Conservation (phyloP, 2,329 filamentous ascomycete genomes). For the Fonsecaea pugnacius region DNA sequence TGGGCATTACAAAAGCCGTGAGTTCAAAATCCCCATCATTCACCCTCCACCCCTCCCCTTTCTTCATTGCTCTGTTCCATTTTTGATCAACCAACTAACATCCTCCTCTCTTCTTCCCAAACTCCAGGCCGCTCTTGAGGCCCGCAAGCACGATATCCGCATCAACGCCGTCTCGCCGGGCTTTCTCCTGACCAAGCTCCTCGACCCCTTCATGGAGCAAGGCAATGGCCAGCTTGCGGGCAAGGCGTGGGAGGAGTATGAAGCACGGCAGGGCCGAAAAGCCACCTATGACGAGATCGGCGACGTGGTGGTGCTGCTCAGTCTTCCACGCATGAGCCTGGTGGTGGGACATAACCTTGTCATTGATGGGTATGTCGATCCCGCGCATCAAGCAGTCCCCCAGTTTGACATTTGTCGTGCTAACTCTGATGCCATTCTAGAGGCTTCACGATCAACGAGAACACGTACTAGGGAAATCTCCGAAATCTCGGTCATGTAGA, state of each 20-base stretch:
- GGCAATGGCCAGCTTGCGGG: constrained; percentile 9
- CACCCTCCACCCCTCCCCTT: too few species aligned
- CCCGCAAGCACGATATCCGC: constrained; percentile 23
- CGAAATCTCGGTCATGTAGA: neutral
- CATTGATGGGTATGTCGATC: constrained; percentile 27
- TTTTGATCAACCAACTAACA: neutral
- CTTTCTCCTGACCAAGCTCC: constrained; percentile 31
- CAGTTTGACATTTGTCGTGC: neutral
- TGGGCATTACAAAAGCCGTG: constrained; percentile 33
- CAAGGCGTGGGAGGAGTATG: constrained; percentile 27
- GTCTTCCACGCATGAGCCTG: constrained; percentile 30
- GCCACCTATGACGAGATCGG: constrained; percentile 32
- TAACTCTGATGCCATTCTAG: constrained; percentile 11
- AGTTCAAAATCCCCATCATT: too few species aligned
- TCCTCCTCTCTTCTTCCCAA: neutral
- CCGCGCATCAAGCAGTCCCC: neutral
- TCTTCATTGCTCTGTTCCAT: neutral
- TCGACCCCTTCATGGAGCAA: constrained; percentile 27
- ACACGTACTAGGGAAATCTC: constrained; percentile 11
- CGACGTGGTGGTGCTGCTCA: constrained; percentile 32
- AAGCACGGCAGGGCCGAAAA: constrained; percentile 31
- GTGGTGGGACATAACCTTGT: constrained; percentile 34
- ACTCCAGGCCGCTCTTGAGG: constrained; percentile 28
- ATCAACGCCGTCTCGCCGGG: constrained; percentile 31
- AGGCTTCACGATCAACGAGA: constrained; percentile 33